These are phyloP conservation scores for Candida palmyrensis DNA, from an alignment of 805 yeast genomes.

Conservation along the genomic window DNA sequence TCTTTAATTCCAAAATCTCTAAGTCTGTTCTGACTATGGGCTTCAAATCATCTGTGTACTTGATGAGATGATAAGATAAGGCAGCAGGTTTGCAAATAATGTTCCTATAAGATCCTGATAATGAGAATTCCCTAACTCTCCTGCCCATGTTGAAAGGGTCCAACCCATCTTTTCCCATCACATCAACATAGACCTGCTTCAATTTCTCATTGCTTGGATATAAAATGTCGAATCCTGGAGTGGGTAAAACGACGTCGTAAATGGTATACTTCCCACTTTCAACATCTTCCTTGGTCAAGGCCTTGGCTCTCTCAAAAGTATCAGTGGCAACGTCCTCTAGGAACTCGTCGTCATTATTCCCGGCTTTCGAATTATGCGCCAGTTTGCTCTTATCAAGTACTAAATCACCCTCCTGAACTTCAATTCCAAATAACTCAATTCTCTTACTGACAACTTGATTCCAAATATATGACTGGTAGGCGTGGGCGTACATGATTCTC, in stretches of 20 bases:
- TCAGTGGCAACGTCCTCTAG: constrained; percentile 67
- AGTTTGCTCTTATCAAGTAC: constrained; percentile 32
- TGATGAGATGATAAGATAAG: constrained; percentile 56
- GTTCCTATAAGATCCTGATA: constrained; percentile 84
- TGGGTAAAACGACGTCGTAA: constrained; percentile 86
- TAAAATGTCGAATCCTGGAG: constrained; percentile 90
- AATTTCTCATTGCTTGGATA: constrained; percentile 72
- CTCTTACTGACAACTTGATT: constrained; percentile 78
- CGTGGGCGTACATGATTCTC: constrained; percentile 93
- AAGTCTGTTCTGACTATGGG: constrained; percentile 78
- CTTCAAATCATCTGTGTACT: constrained; percentile 60
- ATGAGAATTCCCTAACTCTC: constrained; percentile 80
- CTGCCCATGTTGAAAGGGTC: constrained; percentile 85
- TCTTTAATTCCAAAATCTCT: constrained; percentile 31
- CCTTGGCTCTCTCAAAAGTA: constrained; percentile 60
- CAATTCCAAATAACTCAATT: constrained; percentile 61
- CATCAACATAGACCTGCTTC: constrained; percentile 55
- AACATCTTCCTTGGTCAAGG: constrained; percentile 71
- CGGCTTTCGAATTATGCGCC: constrained; percentile 1
- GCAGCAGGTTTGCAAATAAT: constrained; percentile 62
- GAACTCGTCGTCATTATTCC: constrained; percentile 46
- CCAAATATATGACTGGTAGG: constrained; percentile 96
- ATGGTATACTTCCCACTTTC: constrained; percentile 55
- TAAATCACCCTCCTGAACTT: constrained; percentile 76
- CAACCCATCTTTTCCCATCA: constrained; percentile 76